These are phyloP conservation scores for Suillus cothurnatus DNA, from an alignment of 768 basidiomycete species.

Conservation along the genomic window DNA sequence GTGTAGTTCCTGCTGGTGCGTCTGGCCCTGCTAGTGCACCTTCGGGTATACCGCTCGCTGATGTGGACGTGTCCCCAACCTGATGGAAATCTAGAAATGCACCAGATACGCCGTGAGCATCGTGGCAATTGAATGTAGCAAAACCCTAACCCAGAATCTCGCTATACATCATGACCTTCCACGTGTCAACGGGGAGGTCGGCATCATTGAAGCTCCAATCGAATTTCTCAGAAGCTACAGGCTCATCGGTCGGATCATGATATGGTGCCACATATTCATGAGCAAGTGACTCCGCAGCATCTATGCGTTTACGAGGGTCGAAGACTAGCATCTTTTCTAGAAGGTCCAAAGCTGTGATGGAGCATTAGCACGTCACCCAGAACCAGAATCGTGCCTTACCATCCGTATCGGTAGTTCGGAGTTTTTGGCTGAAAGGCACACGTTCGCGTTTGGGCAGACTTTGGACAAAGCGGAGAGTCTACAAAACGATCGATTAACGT, in stretches of 20 bases:
- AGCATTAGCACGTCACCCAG: background rate
- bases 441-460: slow-evolving; percentile 95
- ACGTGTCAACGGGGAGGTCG: slow-evolving; percentile 96
- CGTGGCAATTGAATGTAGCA: background rate
- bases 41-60: slow-evolving; percentile 45
- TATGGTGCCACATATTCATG: slow-evolving; percentile 97
- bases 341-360: slow-evolving; percentile 77
- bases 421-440: slow-evolving; percentile 92
- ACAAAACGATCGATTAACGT: slow-evolving; percentile 8
- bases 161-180: slow-evolving; percentile 99
- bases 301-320: slow-evolving; percentile 96
- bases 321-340: slow-evolving; percentile 99
- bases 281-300: slow-evolving; percentile 83
- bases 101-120: slow-evolving; percentile 3
- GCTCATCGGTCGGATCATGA: slow-evolving; percentile 98
- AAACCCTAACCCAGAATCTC: slow-evolving; percentile 84
- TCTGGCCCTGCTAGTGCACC: slow-evolving; percentile 74
- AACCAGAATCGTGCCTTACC: slow-evolving; percentile 47
- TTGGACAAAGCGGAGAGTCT: slow-evolving; percentile 99
- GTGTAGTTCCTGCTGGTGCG: slow-evolving; percentile 20
- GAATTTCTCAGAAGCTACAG: slow-evolving; percentile 89
- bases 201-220: slow-evolving; percentile 99
- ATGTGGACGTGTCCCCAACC: slow-evolving; percentile 55
- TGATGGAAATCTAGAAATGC: slow-evolving; percentile 72
- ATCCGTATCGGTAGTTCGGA: slow-evolving; percentile 84